phyloP scores from a whole-genome alignment of 2,329 filamentous ascomycete genomes.

The Penicillium expansum region DNA sequence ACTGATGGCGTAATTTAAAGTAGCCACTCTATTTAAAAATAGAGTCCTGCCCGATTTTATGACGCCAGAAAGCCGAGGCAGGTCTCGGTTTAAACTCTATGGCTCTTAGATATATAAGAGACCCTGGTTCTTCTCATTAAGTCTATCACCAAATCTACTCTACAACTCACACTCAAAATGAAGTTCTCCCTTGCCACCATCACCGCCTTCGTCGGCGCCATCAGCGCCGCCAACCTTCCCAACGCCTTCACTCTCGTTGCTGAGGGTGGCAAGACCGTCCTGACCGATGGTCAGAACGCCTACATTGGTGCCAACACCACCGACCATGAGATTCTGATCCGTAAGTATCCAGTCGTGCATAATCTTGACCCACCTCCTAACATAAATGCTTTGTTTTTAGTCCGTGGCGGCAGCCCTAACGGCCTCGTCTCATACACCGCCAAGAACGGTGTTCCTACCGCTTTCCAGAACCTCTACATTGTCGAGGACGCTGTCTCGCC shows the following conservation, averaged over 20 bases:
- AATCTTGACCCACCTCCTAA: background rate
- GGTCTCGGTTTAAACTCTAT: background rate
- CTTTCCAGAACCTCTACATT: constrained; percentile 31
- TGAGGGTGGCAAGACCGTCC: constrained; percentile 26
- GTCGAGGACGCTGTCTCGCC: constrained; percentile 23
- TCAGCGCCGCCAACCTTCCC: constrained; percentile 24
- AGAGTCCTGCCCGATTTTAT: background rate
- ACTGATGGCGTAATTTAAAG: background rate
- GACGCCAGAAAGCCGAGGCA: background rate
- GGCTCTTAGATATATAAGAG: background rate
- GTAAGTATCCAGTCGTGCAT: constrained; percentile 13
- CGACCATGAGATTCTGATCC: constrained; percentile 27
- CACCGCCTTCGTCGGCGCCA: constrained; percentile 21
- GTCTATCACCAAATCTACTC: background rate
- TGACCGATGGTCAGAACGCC: constrained; percentile 26
- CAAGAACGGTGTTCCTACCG: constrained; percentile 23
- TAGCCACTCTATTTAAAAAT: constrained; percentile 3
- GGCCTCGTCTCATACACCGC: constrained; percentile 27
- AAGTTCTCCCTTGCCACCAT: constrained; percentile 29
- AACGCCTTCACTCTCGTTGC: constrained; percentile 29
- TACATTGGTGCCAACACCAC: constrained; percentile 23
- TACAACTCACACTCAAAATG: constrained; percentile 20
- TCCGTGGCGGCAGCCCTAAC: constrained; percentile 19
- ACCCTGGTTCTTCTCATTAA: background rate
- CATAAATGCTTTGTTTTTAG: constrained; percentile 10